A percentile compares a stretch with the other conserved stretches of the same genome.
Conservation (phyloP, 192 early-diverging fungal species). For the Gaertneriomyces sp. region DNA sequence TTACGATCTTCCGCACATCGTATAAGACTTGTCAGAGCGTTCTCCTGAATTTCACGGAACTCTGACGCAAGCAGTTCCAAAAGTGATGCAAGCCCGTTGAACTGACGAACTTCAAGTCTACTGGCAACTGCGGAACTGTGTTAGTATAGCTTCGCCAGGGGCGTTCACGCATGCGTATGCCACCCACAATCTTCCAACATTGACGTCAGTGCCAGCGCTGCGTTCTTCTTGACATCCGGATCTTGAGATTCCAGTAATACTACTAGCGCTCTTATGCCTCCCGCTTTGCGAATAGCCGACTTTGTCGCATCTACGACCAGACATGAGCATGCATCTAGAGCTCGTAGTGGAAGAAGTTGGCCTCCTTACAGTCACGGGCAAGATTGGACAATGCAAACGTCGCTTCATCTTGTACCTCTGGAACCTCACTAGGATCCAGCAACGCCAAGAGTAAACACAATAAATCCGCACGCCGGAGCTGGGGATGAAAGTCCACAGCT, state of each 20-base stretch:
- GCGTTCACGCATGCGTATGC: too few relatives aligned
- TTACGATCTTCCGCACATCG: constrained; percentile 47
- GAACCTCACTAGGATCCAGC: constrained; percentile 35
- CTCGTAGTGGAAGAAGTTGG: too few relatives aligned
- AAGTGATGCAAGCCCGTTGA: constrained; percentile 42
- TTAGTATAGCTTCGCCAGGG: too few relatives aligned
- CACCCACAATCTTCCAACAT: constrained; percentile 53
- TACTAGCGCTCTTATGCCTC: constrained; percentile 52
- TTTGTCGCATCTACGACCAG: constrained; percentile 45
- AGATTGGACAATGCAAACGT: constrained; percentile 50
- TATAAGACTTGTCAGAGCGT: constrained; percentile 42
- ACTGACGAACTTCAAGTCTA: constrained; percentile 47
- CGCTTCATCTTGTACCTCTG: constrained; percentile 56
- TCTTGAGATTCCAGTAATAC: constrained; percentile 47
- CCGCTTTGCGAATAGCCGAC: constrained; percentile 47
- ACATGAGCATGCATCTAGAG: not conserved
- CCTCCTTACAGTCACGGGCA: constrained; percentile 49
- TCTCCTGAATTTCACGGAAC: constrained; percentile 50
- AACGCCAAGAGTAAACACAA: constrained; percentile 39
- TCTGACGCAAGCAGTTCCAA: constrained; percentile 47
- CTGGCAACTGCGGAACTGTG: constrained; percentile 33
- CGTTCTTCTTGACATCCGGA: constrained; percentile 57
- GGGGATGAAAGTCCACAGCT: constrained; percentile 44
- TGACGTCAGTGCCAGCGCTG: constrained; percentile 39
- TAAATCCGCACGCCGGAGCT: constrained; percentile 46